A percentile compares a stretch with the other conserved stretches of the same genome.
phyloP scores from a whole-genome alignment of 768 basidiomycete species.

The Lepiota brunneoincarnata region DNA sequence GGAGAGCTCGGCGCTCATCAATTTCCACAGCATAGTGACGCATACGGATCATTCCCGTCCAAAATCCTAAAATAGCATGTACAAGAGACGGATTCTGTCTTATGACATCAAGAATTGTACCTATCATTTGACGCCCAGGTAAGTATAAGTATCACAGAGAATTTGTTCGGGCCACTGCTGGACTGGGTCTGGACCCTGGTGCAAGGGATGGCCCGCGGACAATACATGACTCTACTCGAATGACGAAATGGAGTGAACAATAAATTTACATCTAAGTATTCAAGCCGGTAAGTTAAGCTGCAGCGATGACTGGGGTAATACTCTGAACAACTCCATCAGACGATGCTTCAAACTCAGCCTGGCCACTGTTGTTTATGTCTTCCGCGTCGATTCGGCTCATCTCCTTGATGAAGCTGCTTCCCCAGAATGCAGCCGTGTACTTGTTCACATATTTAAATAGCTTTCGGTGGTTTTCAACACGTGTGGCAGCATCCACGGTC shows the following conservation, averaged over 20 bases:
- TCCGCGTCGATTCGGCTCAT: conserved; percentile 61
- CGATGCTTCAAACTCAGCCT: background rate
- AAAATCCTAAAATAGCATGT: too few species aligned
- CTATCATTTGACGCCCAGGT: too few species aligned
- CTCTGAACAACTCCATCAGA: background rate
- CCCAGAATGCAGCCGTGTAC: conserved; percentile 93
- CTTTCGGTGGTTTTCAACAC: conserved; percentile 93
- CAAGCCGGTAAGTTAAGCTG: background rate
- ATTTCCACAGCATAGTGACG: too few species aligned
- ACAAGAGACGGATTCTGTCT: too few species aligned
- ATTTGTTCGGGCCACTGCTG: too few species aligned
- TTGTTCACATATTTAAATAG: conserved; percentile 96
- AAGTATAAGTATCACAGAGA: too few species aligned
- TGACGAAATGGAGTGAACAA: background rate
- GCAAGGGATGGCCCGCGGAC: background rate
- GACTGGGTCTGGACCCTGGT: too few species aligned
- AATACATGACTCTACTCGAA: background rate
- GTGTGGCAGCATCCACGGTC: conserved; percentile 76
- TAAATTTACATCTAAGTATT: conserved; percentile 2
- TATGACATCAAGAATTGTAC: too few species aligned
- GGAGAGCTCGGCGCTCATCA: too few species aligned
- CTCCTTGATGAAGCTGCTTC: conserved; percentile 84
- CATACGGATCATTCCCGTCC: too few species aligned
- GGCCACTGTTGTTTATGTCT: conserved; percentile 22
- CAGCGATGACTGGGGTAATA: background rate